Conservation (phyloP, 139 green algal genomes). For the Chlorella sp. region DNA sequence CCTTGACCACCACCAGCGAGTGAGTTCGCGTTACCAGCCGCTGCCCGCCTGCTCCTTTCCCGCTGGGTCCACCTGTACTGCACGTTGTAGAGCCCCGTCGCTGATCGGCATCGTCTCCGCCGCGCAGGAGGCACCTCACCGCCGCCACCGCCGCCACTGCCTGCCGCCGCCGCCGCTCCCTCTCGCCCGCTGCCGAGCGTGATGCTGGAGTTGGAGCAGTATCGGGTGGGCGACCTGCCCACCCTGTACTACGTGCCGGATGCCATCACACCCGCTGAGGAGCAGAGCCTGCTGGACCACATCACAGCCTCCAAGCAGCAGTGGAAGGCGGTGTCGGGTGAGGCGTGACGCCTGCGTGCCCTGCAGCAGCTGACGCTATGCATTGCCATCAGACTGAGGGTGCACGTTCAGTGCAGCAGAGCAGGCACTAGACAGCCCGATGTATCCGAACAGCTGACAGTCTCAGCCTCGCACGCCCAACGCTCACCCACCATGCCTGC, state of each 20-base stretch:
- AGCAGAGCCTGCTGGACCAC: neutral
- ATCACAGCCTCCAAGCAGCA: constrained; percentile 9
- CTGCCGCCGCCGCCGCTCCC: no score
- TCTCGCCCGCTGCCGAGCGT: no score
- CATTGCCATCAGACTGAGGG: neutral
- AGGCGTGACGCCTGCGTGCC: no score
- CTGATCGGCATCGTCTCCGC: no score
- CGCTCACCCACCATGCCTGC: neutral
- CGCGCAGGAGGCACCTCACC: no score
- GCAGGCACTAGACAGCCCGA: neutral
- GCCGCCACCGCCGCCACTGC: neutral
- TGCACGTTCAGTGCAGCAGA: neutral
- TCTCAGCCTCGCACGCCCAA: no score
- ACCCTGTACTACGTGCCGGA: constrained; percentile 10
- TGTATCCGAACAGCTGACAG: neutral
- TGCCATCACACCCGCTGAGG: neutral
- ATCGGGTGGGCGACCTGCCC: constrained; percentile 3
- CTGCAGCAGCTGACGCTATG: neutral
- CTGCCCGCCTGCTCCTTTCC: no score
- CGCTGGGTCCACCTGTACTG: no score
- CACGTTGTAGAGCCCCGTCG: no score
- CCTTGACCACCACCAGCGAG: no score
- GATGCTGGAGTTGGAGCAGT: constrained; percentile 10
- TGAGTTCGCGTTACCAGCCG: no score
- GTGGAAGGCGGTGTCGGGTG: constrained; percentile 20